phyloP scores from a whole-genome alignment of 2,329 filamentous ascomycete species.

The Neofusicoccum laricinum region DNA sequence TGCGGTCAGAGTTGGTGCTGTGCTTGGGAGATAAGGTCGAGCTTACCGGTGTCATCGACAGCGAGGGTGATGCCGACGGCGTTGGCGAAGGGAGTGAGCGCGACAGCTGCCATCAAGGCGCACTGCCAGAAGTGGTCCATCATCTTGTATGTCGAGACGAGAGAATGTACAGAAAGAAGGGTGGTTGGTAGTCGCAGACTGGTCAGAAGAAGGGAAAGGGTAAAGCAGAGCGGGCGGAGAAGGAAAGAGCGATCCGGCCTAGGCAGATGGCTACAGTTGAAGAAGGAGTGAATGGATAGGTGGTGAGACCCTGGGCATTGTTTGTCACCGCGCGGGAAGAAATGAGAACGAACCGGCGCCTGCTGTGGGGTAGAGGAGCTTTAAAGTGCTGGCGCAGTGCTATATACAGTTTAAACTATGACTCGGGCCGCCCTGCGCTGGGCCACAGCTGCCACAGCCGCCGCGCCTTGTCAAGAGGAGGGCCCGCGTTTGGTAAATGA shows the following conservation, averaged over 20 bases:
- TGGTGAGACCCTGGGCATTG: background rate
- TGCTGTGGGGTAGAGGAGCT: background rate
- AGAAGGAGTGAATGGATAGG: background rate
- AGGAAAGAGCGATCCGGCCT: background rate
- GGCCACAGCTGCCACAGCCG: background rate
- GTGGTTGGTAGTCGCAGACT: background rate
- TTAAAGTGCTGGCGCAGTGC: background rate
- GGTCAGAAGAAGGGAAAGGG: background rate
- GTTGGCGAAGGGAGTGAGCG: background rate
- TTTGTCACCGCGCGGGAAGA: background rate
- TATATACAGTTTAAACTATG: background rate
- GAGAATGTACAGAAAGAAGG: background rate
- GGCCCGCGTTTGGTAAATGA: background rate
- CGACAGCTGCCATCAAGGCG: conserved; percentile 4
- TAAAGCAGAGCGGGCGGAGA: background rate
- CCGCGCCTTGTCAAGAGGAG: background rate
- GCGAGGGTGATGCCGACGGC: background rate
- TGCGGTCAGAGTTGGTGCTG: background rate
- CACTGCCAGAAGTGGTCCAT: background rate
- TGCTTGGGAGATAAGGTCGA: background rate
- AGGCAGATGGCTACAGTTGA: background rate
- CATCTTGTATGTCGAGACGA: background rate
- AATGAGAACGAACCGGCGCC: background rate
- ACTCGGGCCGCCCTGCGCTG: background rate
- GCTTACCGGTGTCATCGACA: background rate